phyloP scores from a whole-genome alignment of 768 basidiomycete genomes.

The Agrocybe praecox region DNA sequence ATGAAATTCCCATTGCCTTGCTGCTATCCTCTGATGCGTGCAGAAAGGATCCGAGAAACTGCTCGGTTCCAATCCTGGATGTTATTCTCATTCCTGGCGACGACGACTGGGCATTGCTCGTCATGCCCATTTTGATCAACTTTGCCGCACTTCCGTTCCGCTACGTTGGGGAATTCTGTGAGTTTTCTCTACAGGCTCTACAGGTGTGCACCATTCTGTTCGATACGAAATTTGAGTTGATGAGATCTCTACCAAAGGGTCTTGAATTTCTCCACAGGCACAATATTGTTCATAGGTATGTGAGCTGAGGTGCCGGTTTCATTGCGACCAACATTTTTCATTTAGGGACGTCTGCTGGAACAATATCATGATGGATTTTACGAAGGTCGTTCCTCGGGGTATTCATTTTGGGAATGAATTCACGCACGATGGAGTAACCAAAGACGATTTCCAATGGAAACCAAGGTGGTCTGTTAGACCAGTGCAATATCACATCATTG shows the following conservation, averaged over 20 bases:
- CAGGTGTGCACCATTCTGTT: background rate
- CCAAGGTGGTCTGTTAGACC: slow-evolving; percentile 22
- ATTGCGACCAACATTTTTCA: too few relatives aligned
- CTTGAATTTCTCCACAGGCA: slow-evolving; percentile 13
- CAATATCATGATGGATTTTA: slow-evolving; percentile 20
- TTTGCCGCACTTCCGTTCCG: too few relatives aligned
- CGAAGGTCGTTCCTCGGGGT: slow-evolving; percentile 12
- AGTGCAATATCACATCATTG: slow-evolving; percentile 28
- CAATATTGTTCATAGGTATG: slow-evolving; percentile 8
- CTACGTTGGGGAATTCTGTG: too few relatives aligned
- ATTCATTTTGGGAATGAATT: too few relatives aligned
- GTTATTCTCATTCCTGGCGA: slow-evolving; percentile 10
- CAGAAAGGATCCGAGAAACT: slow-evolving; percentile 8
- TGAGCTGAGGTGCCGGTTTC: too few relatives aligned
- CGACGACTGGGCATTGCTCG: slow-evolving; percentile 6
- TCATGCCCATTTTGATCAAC: slow-evolving; percentile 17
- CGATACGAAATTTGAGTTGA: too few relatives aligned
- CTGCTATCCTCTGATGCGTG: background rate
- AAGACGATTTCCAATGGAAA: slow-evolving; percentile 6
- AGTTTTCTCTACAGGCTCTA: slow-evolving; percentile 3
- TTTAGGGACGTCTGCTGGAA: background rate
- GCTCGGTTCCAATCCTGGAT: slow-evolving; percentile 12
- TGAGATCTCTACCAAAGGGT: too few relatives aligned
- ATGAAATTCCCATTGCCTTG: slow-evolving; percentile 5
- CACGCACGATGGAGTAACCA: background rate